phyloP scores from a whole-genome alignment of 495 filamentous ascomycete genomes.

The Trichoderma parareesei region DNA sequence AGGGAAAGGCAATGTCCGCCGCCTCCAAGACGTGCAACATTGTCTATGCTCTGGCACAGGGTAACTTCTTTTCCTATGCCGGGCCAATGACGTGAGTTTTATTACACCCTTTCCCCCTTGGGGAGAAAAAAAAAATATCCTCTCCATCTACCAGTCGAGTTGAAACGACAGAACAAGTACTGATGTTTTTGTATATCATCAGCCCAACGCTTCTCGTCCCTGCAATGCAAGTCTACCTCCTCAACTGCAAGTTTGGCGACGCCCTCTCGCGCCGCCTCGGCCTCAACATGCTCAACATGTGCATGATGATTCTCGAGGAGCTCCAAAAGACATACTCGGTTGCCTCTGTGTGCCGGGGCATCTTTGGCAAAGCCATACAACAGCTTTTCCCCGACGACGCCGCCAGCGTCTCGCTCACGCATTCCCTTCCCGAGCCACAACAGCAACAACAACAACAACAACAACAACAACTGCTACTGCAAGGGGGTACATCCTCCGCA shows the following conservation, averaged over 20 bases:
- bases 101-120: background rate
- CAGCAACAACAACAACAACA: background rate
- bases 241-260: constrained; percentile 6
- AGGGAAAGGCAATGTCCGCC: background rate
- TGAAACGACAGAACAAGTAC: background rate
- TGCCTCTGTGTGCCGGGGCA: background rate
- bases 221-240: constrained; percentile 3
- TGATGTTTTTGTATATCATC: background rate
- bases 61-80: background rate
- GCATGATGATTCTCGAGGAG: constrained; percentile 5
- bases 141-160: background rate
- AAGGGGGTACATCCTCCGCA: no score
- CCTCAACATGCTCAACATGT: constrained; percentile 2
- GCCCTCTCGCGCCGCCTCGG: background rate
- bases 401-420: background rate
- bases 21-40: constrained; percentile 1
- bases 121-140: background rate
- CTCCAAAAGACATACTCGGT: constrained; percentile 1
- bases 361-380: constrained; percentile 3
- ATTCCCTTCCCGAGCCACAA: background rate
- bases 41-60: background rate
- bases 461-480: background rate
- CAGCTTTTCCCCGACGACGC: constrained; percentile 4
- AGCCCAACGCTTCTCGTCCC: background rate
- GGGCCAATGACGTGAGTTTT: constrained; percentile 7